Evolutionary conservation across 371 early-diverging fungal species (phyloP), one percentile per base, ranked within the genome.

Genomic region (Apophysomyces sp.): DNA sequence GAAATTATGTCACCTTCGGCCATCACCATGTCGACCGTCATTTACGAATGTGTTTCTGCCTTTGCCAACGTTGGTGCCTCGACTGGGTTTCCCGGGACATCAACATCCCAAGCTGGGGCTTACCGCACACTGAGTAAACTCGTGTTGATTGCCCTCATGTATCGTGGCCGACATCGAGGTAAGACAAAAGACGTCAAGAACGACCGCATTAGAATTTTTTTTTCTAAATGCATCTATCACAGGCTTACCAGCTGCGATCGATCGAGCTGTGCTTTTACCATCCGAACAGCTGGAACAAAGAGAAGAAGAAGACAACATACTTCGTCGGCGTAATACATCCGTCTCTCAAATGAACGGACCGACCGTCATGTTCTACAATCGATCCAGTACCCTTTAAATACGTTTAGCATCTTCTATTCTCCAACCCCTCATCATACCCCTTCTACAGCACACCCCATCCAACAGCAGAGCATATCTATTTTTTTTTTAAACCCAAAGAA

Each of bases 171-270:
- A 30, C 78, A 77, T 44, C 59, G 78, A 66, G 78, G 77, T 72
- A 52, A 28, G 21, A 34, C 11, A 56, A 26, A n/a, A n/a, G n/a
- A n/a, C n/a, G n/a, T 36, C 8, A 18, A n/a, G 30, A 16, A 41
- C 44, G 18, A 11, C 31, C 18, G n/a, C 11, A 18, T 21, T 16
- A 41, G 15, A 34, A n/a, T 24, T 39, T n/a, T n/a, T n/a, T n/a
- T n/a, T n/a, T n/a, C n/a, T n/a, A n/a, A n/a, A 37, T 11, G 2
- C 37, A 30, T 58, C 3, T 58, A 15, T 37, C 26, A 18, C 55
- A 78, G 78, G 76, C 37, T 56, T 80, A 12, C 80, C 80, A 11
- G 73, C 73, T 2, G 69, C 77, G 24, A 80, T 80, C 54, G 80
- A 80, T 70, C 67, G 80, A 37, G 77, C 80, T 29, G 73, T 80